Evolutionary conservation across 106 monocot genomes (phyloP), one percentile per base, ranked within the genome.

Genomic region (Allium sativum): DNA sequence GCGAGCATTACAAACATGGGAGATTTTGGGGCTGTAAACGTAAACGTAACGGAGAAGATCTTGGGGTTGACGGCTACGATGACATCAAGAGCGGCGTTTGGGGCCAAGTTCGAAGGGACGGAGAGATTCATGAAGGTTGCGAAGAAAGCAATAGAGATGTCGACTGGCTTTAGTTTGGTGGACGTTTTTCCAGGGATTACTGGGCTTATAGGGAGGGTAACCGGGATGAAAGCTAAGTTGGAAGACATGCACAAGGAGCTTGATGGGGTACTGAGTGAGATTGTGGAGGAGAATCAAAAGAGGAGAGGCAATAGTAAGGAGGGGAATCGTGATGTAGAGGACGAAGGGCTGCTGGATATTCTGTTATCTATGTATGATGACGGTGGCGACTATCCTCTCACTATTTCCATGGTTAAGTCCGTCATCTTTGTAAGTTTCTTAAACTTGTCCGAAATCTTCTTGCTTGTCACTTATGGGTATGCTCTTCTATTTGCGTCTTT

Each of bases 331-430:
- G 31, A 31, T 31, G 18, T 44, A 6, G 17, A 12, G 44, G 56
- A 57, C 6, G 56, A 56, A 44, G 56, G 47, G 20, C 18, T 68
- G 7, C 57, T 68, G 19, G 68, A 68, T 57, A 57, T 68, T 57
- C 68, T 68, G 0, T 22, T 68, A 20, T 12, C 43, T 9, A 10
- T 57, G 57, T n/a, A 22, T 20, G 17, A 21, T 19, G 40, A 43
- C 0, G 57, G 57, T 2, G 57, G 47, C 45, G 68, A 68, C 15
- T 41, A 12, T 3, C 53, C 56, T 11, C 43, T 68, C 0, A 68
- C 56, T 10, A 18, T 44, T 12, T 21, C 55, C 10, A 46, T 56
- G 46, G 18, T 68, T 46, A 68, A 68, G 21, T 44, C 41, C n/a
- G 68, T 68, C 7, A 13, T 68, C 4, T 52, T 55, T 54, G 54